These are phyloP conservation scores for Globisporangium camurandrum DNA, from an alignment of 352 stramenopile species.

Conservation along the genomic window DNA sequence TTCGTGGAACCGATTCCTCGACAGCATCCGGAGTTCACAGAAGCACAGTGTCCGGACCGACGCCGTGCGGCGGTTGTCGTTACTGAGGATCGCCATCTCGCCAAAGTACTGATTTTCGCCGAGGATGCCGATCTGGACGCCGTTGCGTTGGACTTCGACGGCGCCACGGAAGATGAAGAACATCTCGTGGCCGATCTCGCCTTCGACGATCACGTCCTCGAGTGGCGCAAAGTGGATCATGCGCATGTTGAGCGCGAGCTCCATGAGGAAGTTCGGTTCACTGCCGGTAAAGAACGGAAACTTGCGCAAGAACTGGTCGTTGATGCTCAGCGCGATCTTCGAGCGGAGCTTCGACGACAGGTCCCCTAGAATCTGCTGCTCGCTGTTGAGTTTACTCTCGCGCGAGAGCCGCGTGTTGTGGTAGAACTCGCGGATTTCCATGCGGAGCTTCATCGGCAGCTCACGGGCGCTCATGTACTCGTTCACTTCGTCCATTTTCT, in stretches of 20 bases:
- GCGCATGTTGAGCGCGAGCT: conserved; percentile 73
- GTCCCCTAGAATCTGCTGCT: conserved; percentile 63
- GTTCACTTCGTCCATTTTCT: conserved; percentile 74
- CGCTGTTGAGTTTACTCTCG: conserved; percentile 63
- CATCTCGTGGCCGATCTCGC: conserved; percentile 80
- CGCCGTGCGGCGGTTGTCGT: conserved; percentile 60
- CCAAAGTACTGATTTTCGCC: conserved; percentile 81
- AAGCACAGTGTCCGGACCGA: conserved; percentile 75
- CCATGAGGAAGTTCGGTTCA: conserved; percentile 79
- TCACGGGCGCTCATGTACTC: conserved; percentile 77
- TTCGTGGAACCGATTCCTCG: conserved; percentile 69
- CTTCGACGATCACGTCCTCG: conserved; percentile 75
- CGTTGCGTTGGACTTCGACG: conserved; percentile 58
- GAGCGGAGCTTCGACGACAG: conserved; percentile 64
- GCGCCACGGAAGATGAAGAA: conserved; percentile 82
- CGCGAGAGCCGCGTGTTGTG: conserved; percentile 68
- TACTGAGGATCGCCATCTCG: conserved; percentile 77
- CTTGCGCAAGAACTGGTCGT: conserved; percentile 74
- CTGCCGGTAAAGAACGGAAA: conserved; percentile 75
- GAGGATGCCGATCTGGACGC: conserved; percentile 52
- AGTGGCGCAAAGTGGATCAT: conserved; percentile 76
- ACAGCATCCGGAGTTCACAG: conserved; percentile 76
- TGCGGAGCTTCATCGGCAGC: conserved; percentile 58
- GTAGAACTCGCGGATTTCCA: conserved; percentile 80
- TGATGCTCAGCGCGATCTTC: conserved; percentile 77